These are phyloP conservation scores for Penicillium pulvis DNA, from an alignment of 495 filamentous ascomycete genomes.

Conservation along the genomic window DNA sequence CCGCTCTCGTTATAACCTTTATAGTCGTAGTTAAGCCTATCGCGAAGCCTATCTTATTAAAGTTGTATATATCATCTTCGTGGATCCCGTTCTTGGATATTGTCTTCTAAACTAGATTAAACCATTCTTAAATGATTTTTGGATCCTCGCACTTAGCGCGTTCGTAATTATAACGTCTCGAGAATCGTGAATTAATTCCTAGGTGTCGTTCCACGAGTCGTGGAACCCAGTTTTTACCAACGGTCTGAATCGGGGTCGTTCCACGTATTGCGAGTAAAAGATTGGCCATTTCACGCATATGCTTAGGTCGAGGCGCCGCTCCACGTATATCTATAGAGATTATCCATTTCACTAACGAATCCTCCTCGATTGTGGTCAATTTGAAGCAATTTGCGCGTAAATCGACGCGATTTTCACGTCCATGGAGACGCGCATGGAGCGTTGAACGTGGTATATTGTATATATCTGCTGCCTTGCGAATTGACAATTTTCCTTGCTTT, in stretches of 20 bases:
- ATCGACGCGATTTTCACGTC: neutral
- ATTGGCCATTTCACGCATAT: constrained; percentile 3
- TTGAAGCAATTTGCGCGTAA: neutral
- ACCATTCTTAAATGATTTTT: no score
- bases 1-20: no score
- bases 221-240: constrained; percentile 1
- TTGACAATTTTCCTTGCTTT: constrained; percentile 1
- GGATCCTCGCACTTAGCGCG: no score
- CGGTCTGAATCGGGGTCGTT: constrained; percentile 1
- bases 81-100: no score
- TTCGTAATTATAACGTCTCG: neutral
- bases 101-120: no score
- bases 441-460: neutral
- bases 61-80: no score
- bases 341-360: constrained; percentile 2
- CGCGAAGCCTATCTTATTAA: no score
- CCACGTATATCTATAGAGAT: constrained; percentile 6
- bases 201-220: neutral
- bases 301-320: neutral
- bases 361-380: neutral
- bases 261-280: neutral
- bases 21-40: no score
- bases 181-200: no score
- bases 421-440: neutral
- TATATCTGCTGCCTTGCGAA: constrained; percentile 2